phyloP scores from a whole-genome alignment of 495 filamentous ascomycete species.

The Penicillium dipodomyicola region DNA sequence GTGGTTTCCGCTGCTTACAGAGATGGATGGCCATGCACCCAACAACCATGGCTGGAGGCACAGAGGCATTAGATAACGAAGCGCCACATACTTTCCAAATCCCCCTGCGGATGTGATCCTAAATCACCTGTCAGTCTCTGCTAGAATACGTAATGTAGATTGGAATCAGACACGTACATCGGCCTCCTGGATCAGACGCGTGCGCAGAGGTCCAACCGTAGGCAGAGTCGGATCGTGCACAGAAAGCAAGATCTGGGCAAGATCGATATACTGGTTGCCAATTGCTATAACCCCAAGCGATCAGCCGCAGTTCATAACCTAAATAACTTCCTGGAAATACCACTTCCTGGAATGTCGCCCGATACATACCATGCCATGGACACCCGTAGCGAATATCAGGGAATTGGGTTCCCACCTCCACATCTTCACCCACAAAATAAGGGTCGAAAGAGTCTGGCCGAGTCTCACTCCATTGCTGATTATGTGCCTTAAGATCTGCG shows the following conservation, averaged over 20 bases:
- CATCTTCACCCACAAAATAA: conserved; percentile 23
- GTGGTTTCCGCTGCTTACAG: conserved; percentile 14
- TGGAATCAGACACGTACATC: conserved; percentile 19
- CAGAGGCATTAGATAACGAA: conserved; percentile 25
- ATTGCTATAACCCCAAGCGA: conserved; percentile 15
- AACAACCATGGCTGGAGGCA: conserved; percentile 27
- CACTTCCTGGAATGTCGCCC: too few species aligned
- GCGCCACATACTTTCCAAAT: conserved; percentile 29
- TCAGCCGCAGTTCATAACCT: neutral
- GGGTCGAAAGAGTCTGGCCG: conserved; percentile 27
- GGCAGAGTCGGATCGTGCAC: conserved; percentile 26
- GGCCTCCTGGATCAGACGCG: conserved; percentile 17
- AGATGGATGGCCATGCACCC: conserved; percentile 29
- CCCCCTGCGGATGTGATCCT: conserved; percentile 25
- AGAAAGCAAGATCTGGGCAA: conserved; percentile 21
- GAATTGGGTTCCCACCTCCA: conserved; percentile 20
- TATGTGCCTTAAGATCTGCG: conserved; percentile 19
- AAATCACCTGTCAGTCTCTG: neutral
- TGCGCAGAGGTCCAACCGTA: conserved; percentile 21
- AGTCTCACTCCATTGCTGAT: conserved; percentile 21
- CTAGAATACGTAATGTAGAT: neutral
- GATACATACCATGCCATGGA: conserved; percentile 25
- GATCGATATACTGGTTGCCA: conserved; percentile 25
- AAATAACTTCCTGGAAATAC: accelerated
- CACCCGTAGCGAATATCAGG: conserved; percentile 27